Percentiles rank a stretch among this genome's conserved stretches.
phyloP scores from a whole-genome alignment of 768 basidiomycete genomes.

The Hericium alpestre region DNA sequence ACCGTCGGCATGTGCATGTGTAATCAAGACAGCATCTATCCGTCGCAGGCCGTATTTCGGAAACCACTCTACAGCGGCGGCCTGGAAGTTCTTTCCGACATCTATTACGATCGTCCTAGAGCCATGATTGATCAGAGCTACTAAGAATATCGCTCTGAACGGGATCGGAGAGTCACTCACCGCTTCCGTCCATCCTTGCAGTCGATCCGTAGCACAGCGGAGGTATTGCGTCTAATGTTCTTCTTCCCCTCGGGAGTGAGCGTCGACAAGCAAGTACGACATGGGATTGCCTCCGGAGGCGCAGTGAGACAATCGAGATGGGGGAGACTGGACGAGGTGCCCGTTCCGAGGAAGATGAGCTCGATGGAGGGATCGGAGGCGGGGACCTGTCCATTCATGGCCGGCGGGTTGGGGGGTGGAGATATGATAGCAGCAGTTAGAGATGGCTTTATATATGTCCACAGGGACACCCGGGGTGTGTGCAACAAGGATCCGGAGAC shows the following conservation, averaged over 20 bases:
- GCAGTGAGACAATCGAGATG: constrained; percentile 66
- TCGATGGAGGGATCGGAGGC: constrained; percentile 29
- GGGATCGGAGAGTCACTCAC: constrained; percentile 31
- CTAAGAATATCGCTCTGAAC: not conserved
- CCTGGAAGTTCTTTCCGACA: constrained; percentile 76
- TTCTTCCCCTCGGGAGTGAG: constrained; percentile 63
- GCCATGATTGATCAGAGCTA: not conserved
- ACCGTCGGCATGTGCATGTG: constrained; percentile 84
- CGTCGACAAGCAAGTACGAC: constrained; percentile 60
- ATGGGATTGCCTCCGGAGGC: constrained; percentile 38
- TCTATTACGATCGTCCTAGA: constrained; percentile 70
- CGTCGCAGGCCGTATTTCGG: constrained; percentile 64
- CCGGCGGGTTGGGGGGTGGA: not conserved
- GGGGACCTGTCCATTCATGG: not conserved
- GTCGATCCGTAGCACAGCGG: constrained; percentile 46
- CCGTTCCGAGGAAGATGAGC: constrained; percentile 77
- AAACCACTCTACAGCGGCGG: constrained; percentile 43
- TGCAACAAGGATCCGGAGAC: not conserved
- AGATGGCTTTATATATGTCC: no score
- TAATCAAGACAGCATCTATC: constrained; percentile 70
- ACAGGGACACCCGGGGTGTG: no score
- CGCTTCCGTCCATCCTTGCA: constrained; percentile 29
- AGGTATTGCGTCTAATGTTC: constrained; percentile 80
- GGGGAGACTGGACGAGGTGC: constrained; percentile 67
- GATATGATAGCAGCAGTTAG: no score